Evolutionary conservation across 805 yeast species (phyloP).

Genomic region (Monosporozyma solicola): DNA sequence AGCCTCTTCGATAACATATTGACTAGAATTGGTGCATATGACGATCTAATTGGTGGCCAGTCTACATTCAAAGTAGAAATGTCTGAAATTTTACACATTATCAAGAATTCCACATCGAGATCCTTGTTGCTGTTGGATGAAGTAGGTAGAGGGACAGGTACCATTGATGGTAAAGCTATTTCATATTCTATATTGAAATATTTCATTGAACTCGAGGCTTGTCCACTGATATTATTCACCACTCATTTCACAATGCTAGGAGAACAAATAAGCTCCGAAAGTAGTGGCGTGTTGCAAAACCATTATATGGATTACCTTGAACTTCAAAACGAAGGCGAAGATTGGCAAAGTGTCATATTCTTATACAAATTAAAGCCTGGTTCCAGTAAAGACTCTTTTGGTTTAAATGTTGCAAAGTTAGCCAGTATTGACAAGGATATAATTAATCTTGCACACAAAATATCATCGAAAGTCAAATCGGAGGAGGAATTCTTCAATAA

Average conservation of each 20-base stretch:
- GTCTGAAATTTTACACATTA: constrained; percentile 85
- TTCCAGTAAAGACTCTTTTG: constrained; percentile 57
- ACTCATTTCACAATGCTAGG: constrained; percentile 75
- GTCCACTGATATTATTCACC: constrained; percentile 62
- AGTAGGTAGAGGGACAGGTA: constrained; percentile 86
- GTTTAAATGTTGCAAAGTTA: constrained; percentile 73
- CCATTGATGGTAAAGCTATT: constrained; percentile 72
- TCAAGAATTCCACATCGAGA: constrained; percentile 66
- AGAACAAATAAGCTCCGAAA: constrained; percentile 30
- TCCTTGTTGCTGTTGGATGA: constrained; percentile 89
- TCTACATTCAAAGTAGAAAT: constrained; percentile 93
- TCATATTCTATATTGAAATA: constrained; percentile 66
- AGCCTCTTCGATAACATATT: constrained; percentile 57
- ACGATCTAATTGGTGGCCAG: constrained; percentile 62
- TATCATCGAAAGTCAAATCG: constrained; percentile 16
- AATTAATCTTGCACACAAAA: constrained; percentile 36
- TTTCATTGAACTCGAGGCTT: constrained; percentile 33
- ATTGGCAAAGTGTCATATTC: constrained; percentile 38
- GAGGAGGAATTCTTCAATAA: constrained; percentile 5
- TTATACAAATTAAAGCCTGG: constrained; percentile 45
- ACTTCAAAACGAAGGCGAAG: constrained; percentile 29
- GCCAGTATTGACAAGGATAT: constrained; percentile 51
- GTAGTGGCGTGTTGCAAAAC: constrained; percentile 39
- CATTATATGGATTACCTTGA: constrained; percentile 64
- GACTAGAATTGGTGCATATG: constrained; percentile 75